Evolutionary conservation across 148 eudicot genomes (phyloP), one percentile per base, ranked within the genome.

Genomic region (Gaultheria prostrata): DNA sequence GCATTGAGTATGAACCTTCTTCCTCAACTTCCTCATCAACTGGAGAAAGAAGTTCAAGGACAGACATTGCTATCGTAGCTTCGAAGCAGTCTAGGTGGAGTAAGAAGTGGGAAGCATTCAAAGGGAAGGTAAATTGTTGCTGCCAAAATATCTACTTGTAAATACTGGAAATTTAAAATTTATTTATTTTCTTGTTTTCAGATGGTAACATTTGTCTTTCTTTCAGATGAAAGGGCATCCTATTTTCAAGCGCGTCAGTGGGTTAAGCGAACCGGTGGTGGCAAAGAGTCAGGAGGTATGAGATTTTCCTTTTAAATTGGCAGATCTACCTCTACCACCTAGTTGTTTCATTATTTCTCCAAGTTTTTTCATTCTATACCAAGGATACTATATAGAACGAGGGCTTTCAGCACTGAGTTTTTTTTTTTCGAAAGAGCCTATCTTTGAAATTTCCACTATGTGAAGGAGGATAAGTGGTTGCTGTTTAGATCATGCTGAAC

Each of bases 231-330:
- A 85, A 86, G 87, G 95, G 73, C 89, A 90, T 91, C 95, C 97
- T 32, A 73, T 92, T 82, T 93, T 90, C 87, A 97, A 93, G 93
- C 94, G 92, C 10, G 84, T 86, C 83, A 90, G 90, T 48, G 92
- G 89, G 85, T 77, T 93, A 56, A 90, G 99, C 83, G 95, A 97
- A 84, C 99, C 99, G 71, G 95, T 92, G 43, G 90, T 93, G 87
- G 82, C 56, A 24, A 96, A 93, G 90, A 87, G 95, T 87, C 95
- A 97, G 85, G 99, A 97, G 99, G 99, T 97, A 91, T 54, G 48
- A 46, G 21, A 53, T 72, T 28, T 82, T 21, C 3, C n/a, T 53
- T 39, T 51, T 82, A 1, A 11, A 12, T 71, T 49, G 49, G 10
- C 45, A 14, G 45, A 30, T 32, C 6, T 32, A 32, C 74, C 33